Percentiles rank a stretch among this genome's conserved stretches.
These are phyloP conservation scores for Elsinoe perseae DNA, from an alignment of 2,329 filamentous ascomycete species.

Conservation along the genomic window DNA sequence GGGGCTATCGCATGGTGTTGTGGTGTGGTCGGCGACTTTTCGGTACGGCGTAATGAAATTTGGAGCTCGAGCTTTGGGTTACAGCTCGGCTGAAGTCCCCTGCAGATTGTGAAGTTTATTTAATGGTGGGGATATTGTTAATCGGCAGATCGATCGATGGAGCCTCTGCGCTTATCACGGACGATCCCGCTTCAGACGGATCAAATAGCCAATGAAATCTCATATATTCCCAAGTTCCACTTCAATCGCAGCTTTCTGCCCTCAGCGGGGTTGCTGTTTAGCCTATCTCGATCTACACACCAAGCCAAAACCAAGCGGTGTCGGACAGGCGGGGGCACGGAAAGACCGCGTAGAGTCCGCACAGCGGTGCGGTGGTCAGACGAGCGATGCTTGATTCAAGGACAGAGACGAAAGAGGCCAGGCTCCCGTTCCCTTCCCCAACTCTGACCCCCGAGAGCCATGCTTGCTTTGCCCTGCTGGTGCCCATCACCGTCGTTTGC, in stretches of 20 bases:
- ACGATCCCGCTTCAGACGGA: background rate
- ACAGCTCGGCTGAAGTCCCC: background rate
- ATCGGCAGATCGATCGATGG: background rate
- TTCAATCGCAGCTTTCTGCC: background rate
- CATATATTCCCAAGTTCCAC: background rate
- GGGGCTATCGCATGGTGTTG: constrained; percentile 7
- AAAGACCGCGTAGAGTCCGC: background rate
- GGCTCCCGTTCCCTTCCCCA: background rate
- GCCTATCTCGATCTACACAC: background rate
- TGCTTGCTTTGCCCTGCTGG: constrained; percentile 1
- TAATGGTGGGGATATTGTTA: background rate
- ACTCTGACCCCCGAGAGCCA: background rate
- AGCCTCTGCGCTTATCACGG: background rate
- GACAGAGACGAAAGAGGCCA: background rate
- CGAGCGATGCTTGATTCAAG: background rate
- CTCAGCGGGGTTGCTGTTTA: background rate
- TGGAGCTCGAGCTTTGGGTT: constrained; percentile 8
- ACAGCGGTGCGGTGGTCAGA: constrained; percentile 1
- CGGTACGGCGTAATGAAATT: constrained; percentile 16
- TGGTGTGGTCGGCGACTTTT: background rate
- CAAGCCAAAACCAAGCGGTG: background rate
- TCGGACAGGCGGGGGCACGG: background rate
- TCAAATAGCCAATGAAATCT: background rate
- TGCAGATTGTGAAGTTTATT: background rate
- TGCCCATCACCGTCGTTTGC: background rate